A percentile compares a stretch with the other conserved stretches of the same genome.
phyloP scores from a whole-genome alignment of 352 stramenopile genomes.

The Phytopythium vexans region DNA sequence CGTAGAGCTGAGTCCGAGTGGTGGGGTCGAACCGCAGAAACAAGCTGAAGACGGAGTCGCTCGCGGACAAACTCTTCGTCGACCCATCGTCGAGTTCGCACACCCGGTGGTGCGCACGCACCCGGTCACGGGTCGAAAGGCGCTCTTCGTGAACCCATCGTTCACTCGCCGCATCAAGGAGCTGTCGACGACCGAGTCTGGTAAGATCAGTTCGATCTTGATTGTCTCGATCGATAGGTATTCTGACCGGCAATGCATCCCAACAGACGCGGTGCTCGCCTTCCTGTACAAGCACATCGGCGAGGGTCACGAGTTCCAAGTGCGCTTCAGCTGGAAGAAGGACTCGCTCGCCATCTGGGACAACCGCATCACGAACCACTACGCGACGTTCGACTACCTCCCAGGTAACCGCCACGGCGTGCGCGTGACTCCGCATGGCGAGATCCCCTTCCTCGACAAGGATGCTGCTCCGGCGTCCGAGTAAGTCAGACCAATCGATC shows the following conservation, averaged over 20 bases:
- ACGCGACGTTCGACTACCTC: slow-evolving; percentile 33
- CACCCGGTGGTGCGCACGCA: slow-evolving; percentile 2
- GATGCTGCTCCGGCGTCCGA: too few species aligned
- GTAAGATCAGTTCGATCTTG: slow-evolving; percentile 1
- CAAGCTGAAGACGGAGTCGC: slow-evolving; percentile 11
- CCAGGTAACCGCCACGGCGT: slow-evolving; percentile 27
- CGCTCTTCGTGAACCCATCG: slow-evolving; percentile 19
- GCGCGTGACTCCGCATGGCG: slow-evolving; percentile 29
- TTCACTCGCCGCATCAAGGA: slow-evolving; percentile 22
- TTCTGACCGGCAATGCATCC: background rate
- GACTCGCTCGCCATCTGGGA: slow-evolving; percentile 27
- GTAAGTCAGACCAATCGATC: background rate
- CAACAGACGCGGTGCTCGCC: slow-evolving; percentile 1
- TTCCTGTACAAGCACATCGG: slow-evolving; percentile 18
- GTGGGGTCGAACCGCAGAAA: background rate
- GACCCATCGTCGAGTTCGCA: slow-evolving; percentile 12
- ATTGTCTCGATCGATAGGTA: background rate
- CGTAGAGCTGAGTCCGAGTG: background rate
- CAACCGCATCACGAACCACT: slow-evolving; percentile 29
- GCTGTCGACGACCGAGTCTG: slow-evolving; percentile 19
- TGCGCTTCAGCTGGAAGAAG: slow-evolving; percentile 26
- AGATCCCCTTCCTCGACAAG: slow-evolving; percentile 17
- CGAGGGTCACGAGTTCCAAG: slow-evolving; percentile 28
- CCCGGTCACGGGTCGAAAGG: slow-evolving; percentile 9
- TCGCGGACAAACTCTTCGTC: slow-evolving; percentile 10